Evolutionary conservation across 805 yeast species (phyloP).

Genomic region (Brettanomyces naardenensis): DNA sequence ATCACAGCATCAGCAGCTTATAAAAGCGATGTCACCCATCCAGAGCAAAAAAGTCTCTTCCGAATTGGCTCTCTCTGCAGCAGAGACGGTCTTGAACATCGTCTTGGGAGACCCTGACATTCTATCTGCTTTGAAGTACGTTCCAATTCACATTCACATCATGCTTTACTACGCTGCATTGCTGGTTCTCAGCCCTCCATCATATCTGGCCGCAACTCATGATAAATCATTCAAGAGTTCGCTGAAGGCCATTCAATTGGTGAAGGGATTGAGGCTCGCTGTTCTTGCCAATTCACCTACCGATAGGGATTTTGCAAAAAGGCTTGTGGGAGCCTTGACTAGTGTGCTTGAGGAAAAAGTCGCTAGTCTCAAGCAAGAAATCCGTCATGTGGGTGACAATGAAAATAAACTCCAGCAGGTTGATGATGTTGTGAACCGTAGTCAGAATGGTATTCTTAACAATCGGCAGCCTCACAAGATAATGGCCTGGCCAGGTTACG

Average conservation of each 20-base stretch:
- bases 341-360: slow-evolving; percentile 19
- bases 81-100: slow-evolving; percentile 51
- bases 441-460: slow-evolving; percentile 8
- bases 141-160: slow-evolving; percentile 66
- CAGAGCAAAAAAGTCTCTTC: slow-evolving; percentile 23
- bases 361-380: slow-evolving; percentile 15
- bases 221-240: slow-evolving; percentile 20
- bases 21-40: slow-evolving; percentile 17
- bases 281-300: slow-evolving; percentile 41
- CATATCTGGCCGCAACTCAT: slow-evolving; percentile 18
- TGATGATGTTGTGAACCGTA: slow-evolving; percentile 13
- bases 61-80: slow-evolving; percentile 53
- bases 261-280: slow-evolving; percentile 35
- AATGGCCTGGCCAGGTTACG: slow-evolving; percentile 60
- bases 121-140: slow-evolving; percentile 45
- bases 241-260: slow-evolving; percentile 32
- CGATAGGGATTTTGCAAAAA: slow-evolving; percentile 42
- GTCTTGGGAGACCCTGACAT: slow-evolving; percentile 56
- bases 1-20: slow-evolving; percentile 4
- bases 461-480: slow-evolving; percentile 22
- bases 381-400: slow-evolving; percentile 5
- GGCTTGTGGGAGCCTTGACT: slow-evolving; percentile 28
- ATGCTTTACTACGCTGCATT: slow-evolving; percentile 65
- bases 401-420: slow-evolving; percentile 10
- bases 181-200: slow-evolving; percentile 42